phyloP scores from a whole-genome alignment of 371 early-diverging fungal genomes.

The Mortierella sp. region DNA sequence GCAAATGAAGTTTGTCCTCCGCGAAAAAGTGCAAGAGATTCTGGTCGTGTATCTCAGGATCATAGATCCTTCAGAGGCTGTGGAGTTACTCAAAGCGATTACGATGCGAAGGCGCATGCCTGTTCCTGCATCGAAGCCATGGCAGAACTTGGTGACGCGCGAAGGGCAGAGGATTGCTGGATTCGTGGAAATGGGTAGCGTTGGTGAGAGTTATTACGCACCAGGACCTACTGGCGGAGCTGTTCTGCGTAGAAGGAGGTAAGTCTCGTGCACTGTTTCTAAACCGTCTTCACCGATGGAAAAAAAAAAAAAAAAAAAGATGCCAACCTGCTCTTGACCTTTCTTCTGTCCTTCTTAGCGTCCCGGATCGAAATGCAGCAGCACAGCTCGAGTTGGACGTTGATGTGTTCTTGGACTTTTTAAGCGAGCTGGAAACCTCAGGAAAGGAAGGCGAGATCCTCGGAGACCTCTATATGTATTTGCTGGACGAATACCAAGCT shows the following conservation, averaged over 20 bases:
- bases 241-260: conserved; percentile 59
- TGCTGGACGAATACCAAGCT: conserved; percentile 78
- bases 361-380: conserved; percentile 49
- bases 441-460: conserved; percentile 64
- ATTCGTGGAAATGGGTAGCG: conserved; percentile 55
- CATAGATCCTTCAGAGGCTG: conserved; percentile 58
- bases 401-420: conserved; percentile 68
- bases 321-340: too few species aligned
- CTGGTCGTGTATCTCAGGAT: conserved; percentile 66
- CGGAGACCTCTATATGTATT: conserved; percentile 80
- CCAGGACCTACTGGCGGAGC: conserved; percentile 67
- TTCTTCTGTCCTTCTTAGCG: conserved; percentile 3
- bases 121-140: conserved; percentile 22
- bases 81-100: conserved; percentile 63
- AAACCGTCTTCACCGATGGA: not conserved
- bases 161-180: conserved; percentile 20
- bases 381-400: conserved; percentile 66
- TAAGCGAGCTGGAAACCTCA: conserved; percentile 56
- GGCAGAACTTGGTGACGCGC: conserved; percentile 18
- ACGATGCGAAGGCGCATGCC: conserved; percentile 57
- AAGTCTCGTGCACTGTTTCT: not conserved
- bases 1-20: conserved; percentile 62
- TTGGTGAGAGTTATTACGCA: conserved; percentile 67
- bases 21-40: conserved; percentile 61
- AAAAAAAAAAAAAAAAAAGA: too few species aligned